Evolutionary conservation across 768 basidiomycete genomes (phyloP).

Genomic region (Pulveroboletus sp.): DNA sequence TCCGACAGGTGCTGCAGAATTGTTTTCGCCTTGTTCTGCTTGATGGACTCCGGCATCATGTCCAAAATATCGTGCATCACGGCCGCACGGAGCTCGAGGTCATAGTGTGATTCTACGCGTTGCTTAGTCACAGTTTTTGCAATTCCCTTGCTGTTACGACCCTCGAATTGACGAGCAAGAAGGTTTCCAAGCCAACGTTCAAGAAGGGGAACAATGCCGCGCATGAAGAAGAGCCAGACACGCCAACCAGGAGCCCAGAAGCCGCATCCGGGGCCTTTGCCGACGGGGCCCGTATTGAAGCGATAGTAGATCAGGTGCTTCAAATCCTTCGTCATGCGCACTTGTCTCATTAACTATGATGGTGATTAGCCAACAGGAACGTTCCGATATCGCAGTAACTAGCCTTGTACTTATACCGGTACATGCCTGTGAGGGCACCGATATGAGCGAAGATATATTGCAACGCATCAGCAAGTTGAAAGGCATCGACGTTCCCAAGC

Average conservation of each 20-base stretch:
- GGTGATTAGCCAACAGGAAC: conserved; percentile 4
- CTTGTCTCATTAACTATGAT: conserved; percentile 91
- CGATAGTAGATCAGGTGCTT: conserved; percentile 98
- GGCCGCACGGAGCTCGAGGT: conserved; percentile 93
- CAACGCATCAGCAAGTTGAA: conserved; percentile 97
- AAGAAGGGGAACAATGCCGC: conserved; percentile 95
- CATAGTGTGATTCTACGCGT: conserved; percentile 97
- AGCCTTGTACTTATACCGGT: conserved; percentile 99
- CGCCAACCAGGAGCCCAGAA: conserved; percentile 99
- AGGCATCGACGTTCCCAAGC: conserved; percentile 96
- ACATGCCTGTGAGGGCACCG: conserved; percentile 98
- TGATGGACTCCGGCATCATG: conserved; percentile 99
- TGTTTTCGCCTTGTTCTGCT: conserved; percentile 99
- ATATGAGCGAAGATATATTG: conserved; percentile 98
- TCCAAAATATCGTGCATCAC: conserved; percentile 99
- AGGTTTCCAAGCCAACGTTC: conserved; percentile 98
- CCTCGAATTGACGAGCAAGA: conserved; percentile 97
- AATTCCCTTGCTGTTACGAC: conserved; percentile 92
- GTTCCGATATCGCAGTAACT: conserved; percentile 12
- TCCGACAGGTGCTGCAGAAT: conserved; percentile 97
- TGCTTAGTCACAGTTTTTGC: conserved; percentile 99
- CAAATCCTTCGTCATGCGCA: conserved; percentile 98
- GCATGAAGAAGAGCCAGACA: conserved; percentile 99
- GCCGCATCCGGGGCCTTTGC: conserved; percentile 97
- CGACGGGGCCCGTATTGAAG: conserved; percentile 99